These are phyloP conservation scores for Bisporella sp. DNA, from an alignment of 2,329 filamentous ascomycete genomes.

Conservation along the genomic window DNA sequence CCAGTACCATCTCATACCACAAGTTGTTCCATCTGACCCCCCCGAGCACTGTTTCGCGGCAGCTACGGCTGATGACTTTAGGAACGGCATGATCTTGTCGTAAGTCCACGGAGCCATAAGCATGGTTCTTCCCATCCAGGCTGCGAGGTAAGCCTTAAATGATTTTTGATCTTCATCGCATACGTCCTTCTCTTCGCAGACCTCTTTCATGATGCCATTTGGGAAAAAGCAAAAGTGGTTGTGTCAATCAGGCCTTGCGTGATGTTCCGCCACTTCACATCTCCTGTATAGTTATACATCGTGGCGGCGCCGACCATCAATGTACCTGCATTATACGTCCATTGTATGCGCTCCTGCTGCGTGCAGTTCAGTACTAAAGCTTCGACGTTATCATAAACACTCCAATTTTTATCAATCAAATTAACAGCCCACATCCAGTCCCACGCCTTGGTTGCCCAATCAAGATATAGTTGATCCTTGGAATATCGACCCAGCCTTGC, in stretches of 20 bases:
- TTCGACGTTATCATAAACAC: slow-evolving; percentile 53
- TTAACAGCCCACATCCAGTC: slow-evolving; percentile 54
- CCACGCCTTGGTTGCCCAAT: slow-evolving; percentile 68
- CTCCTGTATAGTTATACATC: slow-evolving; percentile 37
- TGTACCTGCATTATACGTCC: slow-evolving; percentile 60
- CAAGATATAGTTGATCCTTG: slow-evolving; percentile 65
- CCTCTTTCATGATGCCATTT: slow-evolving; percentile 41
- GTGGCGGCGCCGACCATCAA: slow-evolving; percentile 51
- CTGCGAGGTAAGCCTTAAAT: slow-evolving; percentile 58
- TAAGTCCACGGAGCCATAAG: slow-evolving; percentile 51
- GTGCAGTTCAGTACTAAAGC: slow-evolving; percentile 45
- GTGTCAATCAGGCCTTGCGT: slow-evolving; percentile 26
- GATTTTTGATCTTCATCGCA: slow-evolving; percentile 52
- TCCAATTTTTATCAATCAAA: slow-evolving; percentile 46
- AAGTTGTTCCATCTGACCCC: slow-evolving; percentile 46
- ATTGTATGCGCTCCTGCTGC: slow-evolving; percentile 51
- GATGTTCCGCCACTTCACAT: slow-evolving; percentile 28
- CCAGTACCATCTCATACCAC: slow-evolving; percentile 51
- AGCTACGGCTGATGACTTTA: slow-evolving; percentile 48
- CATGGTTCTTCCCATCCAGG: slow-evolving; percentile 50
- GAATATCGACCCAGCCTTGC: slow-evolving; percentile 70
- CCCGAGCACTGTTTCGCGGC: slow-evolving; percentile 58
- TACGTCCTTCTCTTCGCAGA: slow-evolving; percentile 57
- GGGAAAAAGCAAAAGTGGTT: slow-evolving; percentile 26
- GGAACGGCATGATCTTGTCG: slow-evolving; percentile 41